phyloP scores from a whole-genome alignment of 345 rosid genomes.

The Eucalyptus sp. region DNA sequence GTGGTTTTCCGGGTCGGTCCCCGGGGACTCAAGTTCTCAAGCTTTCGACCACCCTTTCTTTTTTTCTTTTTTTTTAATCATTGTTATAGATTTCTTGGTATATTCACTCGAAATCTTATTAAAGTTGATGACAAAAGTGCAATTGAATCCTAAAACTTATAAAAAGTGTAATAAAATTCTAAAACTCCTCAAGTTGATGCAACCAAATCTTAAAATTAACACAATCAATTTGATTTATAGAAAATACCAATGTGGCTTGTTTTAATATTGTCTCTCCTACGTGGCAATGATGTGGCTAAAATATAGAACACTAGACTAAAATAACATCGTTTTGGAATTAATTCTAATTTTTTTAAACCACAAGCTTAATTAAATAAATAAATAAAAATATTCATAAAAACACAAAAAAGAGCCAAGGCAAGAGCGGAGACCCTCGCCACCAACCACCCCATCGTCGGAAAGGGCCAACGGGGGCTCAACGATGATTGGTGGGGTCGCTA shows the following conservation, averaged over 20 bases:
- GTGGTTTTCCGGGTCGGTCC: background rate
- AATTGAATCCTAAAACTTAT: fast-evolving
- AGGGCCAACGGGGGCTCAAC: no score
- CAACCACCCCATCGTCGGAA: fast-evolving
- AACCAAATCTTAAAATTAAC: no score
- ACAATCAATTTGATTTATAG: fast-evolving
- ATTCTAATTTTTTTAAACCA: no score
- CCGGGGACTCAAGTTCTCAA: background rate
- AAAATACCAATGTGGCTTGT: fast-evolving
- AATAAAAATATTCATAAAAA: no score
- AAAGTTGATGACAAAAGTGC: no score
- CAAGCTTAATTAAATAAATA: no score
- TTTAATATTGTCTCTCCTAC: fast-evolving
- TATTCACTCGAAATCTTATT: no score
- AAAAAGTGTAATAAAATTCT: fast-evolving
- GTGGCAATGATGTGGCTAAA: fast-evolving
- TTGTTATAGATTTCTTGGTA: no score
- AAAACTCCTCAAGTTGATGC: no score
- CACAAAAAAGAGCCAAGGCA: no score
- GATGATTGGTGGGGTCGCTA: fast-evolving
- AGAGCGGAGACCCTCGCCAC: fast-evolving
- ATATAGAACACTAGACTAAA: no score
- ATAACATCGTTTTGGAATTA: fast-evolving
- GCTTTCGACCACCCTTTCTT: background rate
- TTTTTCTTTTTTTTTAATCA: no score